phyloP scores from a whole-genome alignment of 345 rosid species.

The Geranium rotundifolium region DNA sequence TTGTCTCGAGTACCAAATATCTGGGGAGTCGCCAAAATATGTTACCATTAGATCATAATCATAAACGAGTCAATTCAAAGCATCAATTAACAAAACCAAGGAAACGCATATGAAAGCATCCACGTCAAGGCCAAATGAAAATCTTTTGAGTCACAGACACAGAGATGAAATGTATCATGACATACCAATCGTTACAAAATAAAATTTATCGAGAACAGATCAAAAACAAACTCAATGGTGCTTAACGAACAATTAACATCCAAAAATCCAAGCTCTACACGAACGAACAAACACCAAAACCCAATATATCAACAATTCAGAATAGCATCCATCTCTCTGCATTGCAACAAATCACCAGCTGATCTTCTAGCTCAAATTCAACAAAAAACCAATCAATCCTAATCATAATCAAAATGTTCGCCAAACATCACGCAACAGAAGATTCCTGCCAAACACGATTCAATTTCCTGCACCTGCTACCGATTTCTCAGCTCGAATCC shows the following conservation, averaged over 20 bases:
- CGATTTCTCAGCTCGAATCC: too few species aligned
- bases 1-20: slow-evolving; percentile 2
- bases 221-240: not conserved
- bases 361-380: not conserved
- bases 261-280: not conserved
- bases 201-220: too few species aligned
- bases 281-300: not conserved
- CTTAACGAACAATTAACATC: not conserved
- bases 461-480: not conserved
- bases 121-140: too few species aligned
- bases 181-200: too few species aligned
- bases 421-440: not conserved
- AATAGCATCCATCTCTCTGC: too few species aligned
- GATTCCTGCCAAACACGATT: too few species aligned
- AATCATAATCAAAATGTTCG: not conserved
- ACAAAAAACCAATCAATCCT: too few species aligned
- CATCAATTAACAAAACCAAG: too few species aligned
- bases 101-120: too few species aligned
- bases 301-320: not conserved
- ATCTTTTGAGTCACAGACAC: too few species aligned
- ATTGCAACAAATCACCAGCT: not conserved
- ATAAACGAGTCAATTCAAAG: too few species aligned
- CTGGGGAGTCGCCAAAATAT: not conserved
- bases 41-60: not conserved
- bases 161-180: too few species aligned